Evolutionary conservation across 345 rosid species (phyloP).

Genomic region (Hibiscus tridactylites): DNA sequence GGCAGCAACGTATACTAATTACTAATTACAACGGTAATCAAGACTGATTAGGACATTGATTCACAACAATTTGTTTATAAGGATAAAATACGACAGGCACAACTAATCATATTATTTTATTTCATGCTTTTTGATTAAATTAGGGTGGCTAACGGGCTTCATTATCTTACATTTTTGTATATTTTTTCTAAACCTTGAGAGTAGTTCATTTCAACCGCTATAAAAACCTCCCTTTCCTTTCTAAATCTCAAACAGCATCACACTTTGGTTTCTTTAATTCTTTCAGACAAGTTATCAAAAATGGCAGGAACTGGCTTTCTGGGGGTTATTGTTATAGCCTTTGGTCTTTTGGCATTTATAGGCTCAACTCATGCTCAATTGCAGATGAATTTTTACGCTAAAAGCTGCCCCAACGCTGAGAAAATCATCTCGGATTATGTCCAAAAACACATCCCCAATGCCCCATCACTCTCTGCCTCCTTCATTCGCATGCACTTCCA

Average conservation of each 20-base stretch:
- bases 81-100: neutral
- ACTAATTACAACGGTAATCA: slow-evolving; percentile 1
- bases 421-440: slow-evolving; percentile 50
- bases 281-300: neutral
- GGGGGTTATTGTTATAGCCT: neutral
- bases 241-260: neutral
- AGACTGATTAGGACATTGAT: neutral
- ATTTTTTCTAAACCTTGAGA: neutral
- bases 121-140: neutral
- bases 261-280: neutral
- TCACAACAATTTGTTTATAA: neutral
- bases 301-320: slow-evolving; percentile 17
- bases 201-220: slow-evolving; percentile 7
- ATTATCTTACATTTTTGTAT: neutral
- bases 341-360: slow-evolving; percentile 26
- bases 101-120: neutral
- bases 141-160: neutral
- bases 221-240: neutral
- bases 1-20: neutral
- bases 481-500: slow-evolving; percentile 84
- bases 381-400: slow-evolving; percentile 44
- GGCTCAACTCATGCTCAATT: slow-evolving; percentile 45
- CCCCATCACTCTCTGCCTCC: slow-evolving; percentile 70
- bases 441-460: slow-evolving; percentile 45
- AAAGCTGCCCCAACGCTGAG: slow-evolving; percentile 77